Base-by-base conservation (phyloP, 441 rosid genomes). In the Brassica balearica region DNA sequence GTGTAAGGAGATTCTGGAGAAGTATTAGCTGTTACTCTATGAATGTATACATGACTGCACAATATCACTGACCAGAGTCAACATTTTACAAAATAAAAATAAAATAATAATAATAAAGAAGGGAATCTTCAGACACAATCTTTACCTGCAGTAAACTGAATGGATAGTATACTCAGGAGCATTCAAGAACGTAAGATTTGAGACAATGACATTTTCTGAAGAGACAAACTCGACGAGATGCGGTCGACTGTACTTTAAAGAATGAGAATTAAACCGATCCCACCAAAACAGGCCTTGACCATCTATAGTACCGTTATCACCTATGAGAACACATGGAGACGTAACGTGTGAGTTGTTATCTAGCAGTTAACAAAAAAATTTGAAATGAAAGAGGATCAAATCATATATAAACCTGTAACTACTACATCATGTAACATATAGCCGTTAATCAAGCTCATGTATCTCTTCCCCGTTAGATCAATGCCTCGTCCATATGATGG, bases 241-340 rank as follows among this genome's bases (percentile, higher is more conserved):
- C 6, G 84, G 84, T 1, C 81, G 78, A 34, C 75, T 81, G 0
- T 77, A 22, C 34, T 76, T 29, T 36, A 81, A 68, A 22, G 78
- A 76, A 55, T 14, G 68, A 19, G 75, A 63, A 14, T 41, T 55
- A 14, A 77, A 76, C 75, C 61, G 12, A 71, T 81, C 84, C 84
- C 84, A 81, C 84, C 81, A 81, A 38, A 72, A 46, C 5, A 73
- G 55, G 12, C 81, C 84, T 76, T 81, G 78, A 0, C 81, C 81
- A 72, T 81, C 81, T 10, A 81, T 72, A 19, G 75, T 81, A n/a
- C 84, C 84, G 5, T 81, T 76, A 72, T 77, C 78, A 76, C 84
- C 81, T 81, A 72, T 15, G 25, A 9, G 41, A 22, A 76, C 43
- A 65, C 20, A 64, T 61, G 65, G 27, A 19, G 7, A 58, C 9